Percentiles rank a stretch among this genome's conserved stretches.
phyloP scores from a whole-genome alignment of 2,329 filamentous ascomycete species.

The Claviceps monticola region DNA sequence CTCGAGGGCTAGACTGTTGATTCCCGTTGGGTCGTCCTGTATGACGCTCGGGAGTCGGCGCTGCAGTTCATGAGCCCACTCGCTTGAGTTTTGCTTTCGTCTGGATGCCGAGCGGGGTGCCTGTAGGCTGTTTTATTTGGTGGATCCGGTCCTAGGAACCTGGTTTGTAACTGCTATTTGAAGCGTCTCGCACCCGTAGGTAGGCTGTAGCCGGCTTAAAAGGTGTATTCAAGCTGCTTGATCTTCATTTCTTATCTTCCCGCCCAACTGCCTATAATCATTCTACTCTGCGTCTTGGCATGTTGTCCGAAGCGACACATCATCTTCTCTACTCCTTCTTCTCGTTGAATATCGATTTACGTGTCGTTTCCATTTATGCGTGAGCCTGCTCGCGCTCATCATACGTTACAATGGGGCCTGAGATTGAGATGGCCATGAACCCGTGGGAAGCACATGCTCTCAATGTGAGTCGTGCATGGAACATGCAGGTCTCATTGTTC shows the following conservation, averaged over 20 bases:
- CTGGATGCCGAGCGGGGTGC: too few species aligned
- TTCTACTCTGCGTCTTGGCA: background rate
- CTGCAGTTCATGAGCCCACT: background rate
- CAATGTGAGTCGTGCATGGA: slow-evolving; percentile 14
- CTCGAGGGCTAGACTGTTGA: too few species aligned
- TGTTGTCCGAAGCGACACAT: background rate
- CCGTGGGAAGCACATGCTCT: slow-evolving; percentile 23
- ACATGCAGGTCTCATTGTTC: background rate
- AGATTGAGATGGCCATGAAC: slow-evolving; percentile 13
- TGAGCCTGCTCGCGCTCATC: background rate
- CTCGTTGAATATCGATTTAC: background rate
- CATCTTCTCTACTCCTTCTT: background rate
- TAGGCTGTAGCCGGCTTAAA: background rate
- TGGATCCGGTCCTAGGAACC: background rate
- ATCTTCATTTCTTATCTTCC: background rate
- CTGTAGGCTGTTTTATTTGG: background rate
- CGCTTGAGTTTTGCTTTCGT: background rate
- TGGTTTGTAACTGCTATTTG: too few species aligned
- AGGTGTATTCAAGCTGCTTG: background rate
- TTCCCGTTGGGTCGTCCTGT: background rate
- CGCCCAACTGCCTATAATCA: background rate
- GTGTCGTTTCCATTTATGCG: background rate
- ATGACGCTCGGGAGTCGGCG: background rate
- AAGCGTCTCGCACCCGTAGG: background rate
- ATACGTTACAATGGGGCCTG: slow-evolving; percentile 1